Evolutionary conservation across 2,329 filamentous ascomycete species (phyloP).

Genomic region (Chaetothyriales sp.): DNA sequence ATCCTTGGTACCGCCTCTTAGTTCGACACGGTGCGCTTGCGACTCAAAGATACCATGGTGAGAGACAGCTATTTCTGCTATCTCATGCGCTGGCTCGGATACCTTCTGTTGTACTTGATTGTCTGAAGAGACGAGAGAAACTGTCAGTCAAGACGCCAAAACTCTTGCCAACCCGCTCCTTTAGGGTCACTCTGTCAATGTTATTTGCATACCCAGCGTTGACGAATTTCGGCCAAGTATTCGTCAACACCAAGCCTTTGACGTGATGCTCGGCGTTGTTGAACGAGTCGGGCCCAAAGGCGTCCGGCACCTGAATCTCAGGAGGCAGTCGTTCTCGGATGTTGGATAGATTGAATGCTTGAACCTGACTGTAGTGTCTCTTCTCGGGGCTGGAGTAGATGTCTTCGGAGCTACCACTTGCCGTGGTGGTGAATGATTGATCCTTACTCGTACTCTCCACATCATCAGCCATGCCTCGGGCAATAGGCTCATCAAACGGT

Average conservation of each 20-base stretch:
- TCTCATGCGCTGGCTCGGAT: neutral
- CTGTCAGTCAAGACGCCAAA: neutral
- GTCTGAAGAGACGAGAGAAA: neutral
- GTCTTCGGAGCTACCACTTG: neutral
- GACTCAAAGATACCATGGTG: neutral
- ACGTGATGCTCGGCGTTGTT: conserved; percentile 46
- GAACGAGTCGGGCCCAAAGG: conserved; percentile 42
- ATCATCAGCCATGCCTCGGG: conserved; percentile 18
- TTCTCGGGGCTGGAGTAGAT: conserved; percentile 6
- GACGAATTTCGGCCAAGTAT: conserved; percentile 46
- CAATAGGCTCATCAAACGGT: conserved; percentile 22
- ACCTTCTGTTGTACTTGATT: neutral
- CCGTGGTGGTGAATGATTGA: neutral
- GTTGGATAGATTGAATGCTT: conserved; percentile 15
- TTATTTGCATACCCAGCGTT: conserved; percentile 17
- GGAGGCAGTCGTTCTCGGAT: conserved; percentile 22
- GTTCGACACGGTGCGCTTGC: neutral
- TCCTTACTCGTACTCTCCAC: conserved; percentile 9
- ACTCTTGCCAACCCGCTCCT: neutral
- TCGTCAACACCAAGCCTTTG: conserved; percentile 54
- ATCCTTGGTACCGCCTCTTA: neutral
- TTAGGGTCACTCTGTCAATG: conserved; percentile 2
- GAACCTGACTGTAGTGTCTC: conserved; percentile 4
- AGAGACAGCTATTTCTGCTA: neutral
- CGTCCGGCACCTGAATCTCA: conserved; percentile 27